These are phyloP conservation scores for Hebeloma cylindrosporum DNA, from an alignment of 768 basidiomycete genomes.

Conservation along the genomic window DNA sequence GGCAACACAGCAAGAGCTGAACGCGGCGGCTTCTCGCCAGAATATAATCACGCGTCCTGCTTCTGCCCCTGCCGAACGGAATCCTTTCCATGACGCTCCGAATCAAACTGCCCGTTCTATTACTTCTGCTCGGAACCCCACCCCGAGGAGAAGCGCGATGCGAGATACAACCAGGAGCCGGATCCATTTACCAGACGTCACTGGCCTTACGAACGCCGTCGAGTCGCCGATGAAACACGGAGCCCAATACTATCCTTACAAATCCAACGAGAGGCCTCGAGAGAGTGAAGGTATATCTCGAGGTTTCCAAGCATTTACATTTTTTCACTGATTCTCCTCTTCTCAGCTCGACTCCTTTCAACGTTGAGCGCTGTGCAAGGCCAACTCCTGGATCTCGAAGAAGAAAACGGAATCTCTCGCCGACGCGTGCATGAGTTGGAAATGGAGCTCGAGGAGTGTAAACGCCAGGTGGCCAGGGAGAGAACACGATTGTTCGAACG, in stretches of 20 bases:
- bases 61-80: slow-evolving; percentile 25
- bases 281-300: slow-evolving; percentile 62
- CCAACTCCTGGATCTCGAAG: slow-evolving; percentile 71
- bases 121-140: slow-evolving; percentile 14
- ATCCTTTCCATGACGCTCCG: slow-evolving; percentile 39
- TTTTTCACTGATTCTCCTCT: not conserved
- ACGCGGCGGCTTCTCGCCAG: slow-evolving; percentile 6
- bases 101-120: slow-evolving; percentile 23
- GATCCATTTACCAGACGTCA: slow-evolving; percentile 77
- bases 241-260: slow-evolving; percentile 50
- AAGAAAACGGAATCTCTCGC: slow-evolving; percentile 80
- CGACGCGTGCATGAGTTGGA: slow-evolving; percentile 86
- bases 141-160: slow-evolving; percentile 21
- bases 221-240: slow-evolving; percentile 66
- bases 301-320: not conserved
- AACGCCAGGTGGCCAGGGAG: slow-evolving; percentile 72
- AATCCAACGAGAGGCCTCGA: slow-evolving; percentile 44
- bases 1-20: slow-evolving; percentile 19
- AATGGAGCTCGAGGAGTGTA: slow-evolving; percentile 80
- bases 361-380: slow-evolving; percentile 64
- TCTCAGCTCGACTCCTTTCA: slow-evolving; percentile 57
- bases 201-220: slow-evolving; percentile 78
- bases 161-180: slow-evolving; percentile 34
- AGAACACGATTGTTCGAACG: slow-evolving; percentile 61
- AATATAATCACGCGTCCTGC: slow-evolving; percentile 3